Percentiles rank a stretch among this genome's conserved stretches.
Conservation (phyloP, 1,284 basidiomycete species). For the Moniliophthora roreri region DNA sequence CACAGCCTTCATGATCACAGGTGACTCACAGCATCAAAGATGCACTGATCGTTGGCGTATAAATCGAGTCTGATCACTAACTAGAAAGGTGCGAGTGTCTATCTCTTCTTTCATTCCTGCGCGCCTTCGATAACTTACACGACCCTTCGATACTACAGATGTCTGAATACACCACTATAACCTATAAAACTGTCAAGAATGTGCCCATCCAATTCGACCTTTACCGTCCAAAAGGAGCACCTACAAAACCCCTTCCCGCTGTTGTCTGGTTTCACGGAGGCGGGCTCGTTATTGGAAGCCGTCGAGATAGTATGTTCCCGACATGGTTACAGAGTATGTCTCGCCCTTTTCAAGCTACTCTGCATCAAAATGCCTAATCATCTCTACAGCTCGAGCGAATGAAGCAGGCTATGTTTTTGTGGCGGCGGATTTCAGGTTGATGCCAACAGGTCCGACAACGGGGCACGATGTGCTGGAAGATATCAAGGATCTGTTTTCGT, state of each 20-base stretch:
- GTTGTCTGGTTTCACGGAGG: conserved; percentile 15
- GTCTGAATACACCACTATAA: not conserved
- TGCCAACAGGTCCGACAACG: conserved; percentile 12
- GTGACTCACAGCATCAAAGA: too few species aligned
- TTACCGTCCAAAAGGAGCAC: not conserved
- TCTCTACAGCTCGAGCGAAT: conserved; percentile 10
- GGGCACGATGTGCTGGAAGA: conserved; percentile 15
- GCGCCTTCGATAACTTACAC: too few species aligned
- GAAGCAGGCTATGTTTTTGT: conserved; percentile 13
- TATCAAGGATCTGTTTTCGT: conserved; percentile 12
- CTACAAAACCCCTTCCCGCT: not conserved
- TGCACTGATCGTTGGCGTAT: too few species aligned
- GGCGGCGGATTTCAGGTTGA: conserved; percentile 12
- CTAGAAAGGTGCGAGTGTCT: too few species aligned
- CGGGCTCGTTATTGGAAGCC: conserved; percentile 9
- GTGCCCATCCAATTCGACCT: conserved; percentile 3
- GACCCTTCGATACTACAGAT: too few species aligned
- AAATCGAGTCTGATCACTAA: too few species aligned
- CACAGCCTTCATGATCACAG: too few species aligned
- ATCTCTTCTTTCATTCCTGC: too few species aligned
- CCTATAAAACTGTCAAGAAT: conserved; percentile 1
- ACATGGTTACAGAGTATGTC: conserved; percentile 11
- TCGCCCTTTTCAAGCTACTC: not conserved
- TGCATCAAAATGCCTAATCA: too few species aligned
- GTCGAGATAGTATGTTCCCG: conserved; percentile 12